These are phyloP conservation scores for Globisporangium paddicum DNA, from an alignment of 352 stramenopile species.

Conservation along the genomic window DNA sequence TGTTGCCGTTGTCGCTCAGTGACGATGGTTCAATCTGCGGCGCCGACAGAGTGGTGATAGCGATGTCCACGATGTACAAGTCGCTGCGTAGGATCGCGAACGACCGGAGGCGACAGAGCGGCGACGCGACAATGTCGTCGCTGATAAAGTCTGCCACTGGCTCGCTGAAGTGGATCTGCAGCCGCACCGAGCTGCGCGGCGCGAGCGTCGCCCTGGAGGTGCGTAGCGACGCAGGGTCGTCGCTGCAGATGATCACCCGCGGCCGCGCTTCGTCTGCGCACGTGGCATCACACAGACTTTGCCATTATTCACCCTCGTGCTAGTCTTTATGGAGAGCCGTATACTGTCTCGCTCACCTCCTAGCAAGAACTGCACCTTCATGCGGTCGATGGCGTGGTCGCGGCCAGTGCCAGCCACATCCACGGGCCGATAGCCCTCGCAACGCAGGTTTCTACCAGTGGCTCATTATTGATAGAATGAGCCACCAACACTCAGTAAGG, in stretches of 20 bases:
- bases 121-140: conserved; percentile 35
- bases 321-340: too few species aligned
- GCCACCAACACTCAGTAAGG: too few species aligned
- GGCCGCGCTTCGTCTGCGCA: conserved; percentile 11
- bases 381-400: conserved; percentile 38
- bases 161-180: conserved; percentile 77
- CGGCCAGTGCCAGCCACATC: conserved; percentile 44
- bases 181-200: conserved; percentile 3
- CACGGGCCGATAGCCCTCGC: conserved; percentile 33
- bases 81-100: conserved; percentile 43
- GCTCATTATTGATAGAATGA: too few species aligned
- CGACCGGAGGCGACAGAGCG: conserved; percentile 19
- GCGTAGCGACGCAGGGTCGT: conserved; percentile 1
- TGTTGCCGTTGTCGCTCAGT: neutral
- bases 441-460: conserved; percentile 53
- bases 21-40: neutral
- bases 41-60: neutral
- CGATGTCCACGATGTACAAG: conserved; percentile 29
- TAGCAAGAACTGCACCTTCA: conserved; percentile 63
- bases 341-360: conserved; percentile 49
- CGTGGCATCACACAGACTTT: neutral
- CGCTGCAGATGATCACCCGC: conserved; percentile 16
- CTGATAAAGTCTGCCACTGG: conserved; percentile 52
- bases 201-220: conserved; percentile 5
- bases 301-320: neutral